Evolutionary conservation across 2,329 filamentous ascomycete species (phyloP).

Genomic region (Lachnellula subtilissima): DNA sequence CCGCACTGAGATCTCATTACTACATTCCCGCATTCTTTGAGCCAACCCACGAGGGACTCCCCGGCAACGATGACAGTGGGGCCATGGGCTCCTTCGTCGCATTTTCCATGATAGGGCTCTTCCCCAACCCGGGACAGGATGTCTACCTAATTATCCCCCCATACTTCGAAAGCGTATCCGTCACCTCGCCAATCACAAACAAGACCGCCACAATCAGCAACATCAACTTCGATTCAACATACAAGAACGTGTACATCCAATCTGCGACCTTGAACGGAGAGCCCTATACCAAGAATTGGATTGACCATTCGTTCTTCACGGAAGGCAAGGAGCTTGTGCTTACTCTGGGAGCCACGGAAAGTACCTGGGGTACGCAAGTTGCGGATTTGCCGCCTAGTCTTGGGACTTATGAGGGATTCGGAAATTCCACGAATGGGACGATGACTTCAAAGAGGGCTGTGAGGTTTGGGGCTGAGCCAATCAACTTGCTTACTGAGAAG

Average conservation of each 20-base stretch:
- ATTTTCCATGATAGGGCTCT: constrained; percentile 39
- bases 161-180: constrained; percentile 56
- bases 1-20: constrained; percentile 49
- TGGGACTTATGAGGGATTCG: constrained; percentile 24
- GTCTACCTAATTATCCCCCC: constrained; percentile 66
- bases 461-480: constrained; percentile 11
- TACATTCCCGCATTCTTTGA: constrained; percentile 63
- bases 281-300: constrained; percentile 59
- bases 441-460: constrained; percentile 13
- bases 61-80: constrained; percentile 66
- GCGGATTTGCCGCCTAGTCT: constrained; percentile 58
- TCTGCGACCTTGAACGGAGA: constrained; percentile 56
- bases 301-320: constrained; percentile 62
- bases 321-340: constrained; percentile 61
- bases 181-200: constrained; percentile 52
- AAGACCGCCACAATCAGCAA: constrained; percentile 56
- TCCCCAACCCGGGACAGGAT: constrained; percentile 63
- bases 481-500: constrained; percentile 10
- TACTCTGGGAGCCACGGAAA: constrained; percentile 54
- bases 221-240: constrained; percentile 55
- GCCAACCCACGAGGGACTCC: constrained; percentile 53
- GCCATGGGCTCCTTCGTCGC: constrained; percentile 45
- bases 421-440: constrained; percentile 16
- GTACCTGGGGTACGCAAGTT: constrained; percentile 55
- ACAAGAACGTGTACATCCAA: constrained; percentile 58